Conservation (phyloP, 1,284 basidiomycete species). For the Ganoderma meredithae region DNA sequence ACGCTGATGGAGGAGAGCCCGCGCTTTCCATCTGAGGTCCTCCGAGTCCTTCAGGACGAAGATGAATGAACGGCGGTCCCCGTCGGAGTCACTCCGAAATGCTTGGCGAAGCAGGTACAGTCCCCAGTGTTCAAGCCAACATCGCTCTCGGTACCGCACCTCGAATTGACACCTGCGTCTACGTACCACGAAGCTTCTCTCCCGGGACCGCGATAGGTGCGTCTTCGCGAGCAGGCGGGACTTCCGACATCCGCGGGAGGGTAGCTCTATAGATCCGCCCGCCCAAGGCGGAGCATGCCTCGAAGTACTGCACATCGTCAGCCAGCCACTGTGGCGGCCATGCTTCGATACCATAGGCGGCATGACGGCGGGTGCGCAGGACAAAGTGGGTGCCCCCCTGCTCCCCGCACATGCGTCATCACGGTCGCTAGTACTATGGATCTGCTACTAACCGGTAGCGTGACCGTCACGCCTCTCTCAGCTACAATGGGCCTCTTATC, state of each 20-base stretch:
- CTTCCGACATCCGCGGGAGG: not conserved
- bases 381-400: not conserved
- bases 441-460: no score
- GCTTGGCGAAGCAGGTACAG: not conserved
- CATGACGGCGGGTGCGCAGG: not conserved
- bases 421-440: no score
- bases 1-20: not conserved
- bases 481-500: not conserved
- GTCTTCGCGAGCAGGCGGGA: not conserved
- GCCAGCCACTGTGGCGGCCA: not conserved
- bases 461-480: no score
- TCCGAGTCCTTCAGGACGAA: no score
- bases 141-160: no score
- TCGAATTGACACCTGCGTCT: not conserved
- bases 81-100: not conserved
- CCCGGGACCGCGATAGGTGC: not conserved
- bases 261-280: not conserved
- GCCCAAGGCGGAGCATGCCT: not conserved
- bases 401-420: no score
- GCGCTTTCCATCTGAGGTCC: no score
- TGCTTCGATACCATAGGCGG: not conserved
- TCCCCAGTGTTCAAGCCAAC: no score
- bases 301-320: not conserved
- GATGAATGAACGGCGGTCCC: no score
- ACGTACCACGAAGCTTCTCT: not conserved